Evolutionary conservation across 2,329 filamentous ascomycete species (phyloP).

Genomic region (Leptoxyphium fumago): DNA sequence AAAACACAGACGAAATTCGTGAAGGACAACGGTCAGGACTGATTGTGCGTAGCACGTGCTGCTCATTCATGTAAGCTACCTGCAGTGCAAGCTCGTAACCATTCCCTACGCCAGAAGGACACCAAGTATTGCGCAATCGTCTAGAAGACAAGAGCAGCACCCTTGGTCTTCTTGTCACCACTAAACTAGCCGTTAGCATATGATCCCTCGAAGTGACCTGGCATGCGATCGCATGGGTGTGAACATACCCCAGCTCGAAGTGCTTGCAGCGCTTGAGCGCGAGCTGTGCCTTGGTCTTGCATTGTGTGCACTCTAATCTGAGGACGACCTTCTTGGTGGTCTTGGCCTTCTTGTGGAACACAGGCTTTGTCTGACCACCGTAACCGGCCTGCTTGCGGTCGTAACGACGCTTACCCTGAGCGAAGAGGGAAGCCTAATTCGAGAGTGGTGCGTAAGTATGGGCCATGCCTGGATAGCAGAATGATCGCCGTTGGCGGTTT

Average conservation of each 20-base stretch:
- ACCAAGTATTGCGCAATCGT: conserved; percentile 30
- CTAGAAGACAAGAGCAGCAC: conserved; percentile 99
- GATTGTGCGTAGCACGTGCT: neutral
- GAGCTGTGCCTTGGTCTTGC: conserved; percentile 98
- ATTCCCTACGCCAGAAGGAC: conserved; percentile 8
- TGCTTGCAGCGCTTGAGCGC: conserved; percentile 99
- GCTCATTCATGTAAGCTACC: neutral
- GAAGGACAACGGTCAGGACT: neutral
- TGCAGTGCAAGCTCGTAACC: neutral
- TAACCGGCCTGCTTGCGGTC: conserved; percentile 99
- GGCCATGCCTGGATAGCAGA: conserved; percentile 1
- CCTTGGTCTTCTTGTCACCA: conserved; percentile 99
- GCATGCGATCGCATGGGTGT: neutral
- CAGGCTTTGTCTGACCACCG: conserved; percentile 99
- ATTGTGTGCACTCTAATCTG: conserved; percentile 90
- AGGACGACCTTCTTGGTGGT: conserved; percentile 99
- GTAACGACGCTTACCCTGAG: conserved; percentile 99
- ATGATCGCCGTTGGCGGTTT: neutral
- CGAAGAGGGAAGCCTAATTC: conserved; percentile 68
- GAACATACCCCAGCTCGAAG: conserved; percentile 92
- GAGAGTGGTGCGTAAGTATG: conserved; percentile 1
- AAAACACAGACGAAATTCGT: too few species aligned
- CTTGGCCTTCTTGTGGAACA: conserved; percentile 99
- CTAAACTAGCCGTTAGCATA: conserved; percentile 39
- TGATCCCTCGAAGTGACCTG: conserved; percentile 13